These are phyloP conservation scores for Cardamine resedifolia DNA, from an alignment of 345 rosid genomes.

Conservation along the genomic window DNA sequence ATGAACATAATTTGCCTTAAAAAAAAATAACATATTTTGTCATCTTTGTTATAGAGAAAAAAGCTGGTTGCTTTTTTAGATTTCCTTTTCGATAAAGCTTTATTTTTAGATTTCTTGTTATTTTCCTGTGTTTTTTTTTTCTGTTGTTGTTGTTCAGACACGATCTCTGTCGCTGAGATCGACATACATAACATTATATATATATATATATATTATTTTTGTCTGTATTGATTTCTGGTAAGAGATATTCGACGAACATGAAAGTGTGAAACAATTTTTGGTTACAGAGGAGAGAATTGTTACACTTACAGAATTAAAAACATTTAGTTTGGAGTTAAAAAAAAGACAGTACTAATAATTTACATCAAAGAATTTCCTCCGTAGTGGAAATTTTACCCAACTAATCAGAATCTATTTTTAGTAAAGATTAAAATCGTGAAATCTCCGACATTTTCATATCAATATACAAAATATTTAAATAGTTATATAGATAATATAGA, in stretches of 20 bases:
- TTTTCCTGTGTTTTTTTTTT: background rate
- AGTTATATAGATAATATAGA: slow-evolving; percentile 17
- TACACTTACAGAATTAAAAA: slow-evolving; percentile 20
- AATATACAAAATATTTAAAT: slow-evolving; percentile 17
- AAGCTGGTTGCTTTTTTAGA: background rate
- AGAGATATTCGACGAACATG: background rate
- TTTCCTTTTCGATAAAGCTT: background rate
- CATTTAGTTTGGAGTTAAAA: slow-evolving; percentile 29
- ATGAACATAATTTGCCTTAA: background rate
- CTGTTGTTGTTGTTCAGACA: background rate
- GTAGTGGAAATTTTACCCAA: slow-evolving; percentile 31
- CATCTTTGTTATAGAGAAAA: background rate
- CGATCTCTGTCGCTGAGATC: background rate
- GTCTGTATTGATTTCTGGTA: background rate
- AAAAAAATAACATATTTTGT: no score
- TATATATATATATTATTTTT: background rate
- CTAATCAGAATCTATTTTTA: slow-evolving; percentile 33
- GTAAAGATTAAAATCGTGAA: slow-evolving; percentile 37
- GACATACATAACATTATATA: slow-evolving; percentile 6
- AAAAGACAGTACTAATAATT: slow-evolving; percentile 30
- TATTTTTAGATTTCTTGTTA: background rate
- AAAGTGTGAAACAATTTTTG: background rate
- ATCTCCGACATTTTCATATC: slow-evolving; percentile 16
- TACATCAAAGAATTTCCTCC: slow-evolving; percentile 32
- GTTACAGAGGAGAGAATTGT: slow-evolving; percentile 15